Conservation (phyloP, 2,329 filamentous ascomycete species). For the Nannizzia gypsea region DNA sequence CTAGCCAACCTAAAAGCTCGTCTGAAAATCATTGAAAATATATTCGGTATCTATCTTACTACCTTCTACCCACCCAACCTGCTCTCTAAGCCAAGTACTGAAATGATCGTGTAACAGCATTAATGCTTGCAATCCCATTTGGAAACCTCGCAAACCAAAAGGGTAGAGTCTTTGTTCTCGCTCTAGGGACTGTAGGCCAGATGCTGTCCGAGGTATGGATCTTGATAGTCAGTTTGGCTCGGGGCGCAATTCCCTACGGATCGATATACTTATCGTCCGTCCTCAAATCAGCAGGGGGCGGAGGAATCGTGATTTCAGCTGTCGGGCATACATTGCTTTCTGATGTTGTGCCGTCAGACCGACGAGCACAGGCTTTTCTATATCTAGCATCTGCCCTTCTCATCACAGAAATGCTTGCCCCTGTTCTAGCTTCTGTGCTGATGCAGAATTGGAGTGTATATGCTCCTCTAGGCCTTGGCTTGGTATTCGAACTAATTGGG, state of each 20-base stretch:
- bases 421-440: background rate
- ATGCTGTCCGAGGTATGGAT: conserved; percentile 4
- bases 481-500: background rate
- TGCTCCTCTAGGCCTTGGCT: background rate
- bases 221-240: background rate
- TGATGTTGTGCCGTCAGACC: conserved; percentile 1
- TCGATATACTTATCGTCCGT: conserved; percentile 1
- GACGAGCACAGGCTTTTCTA: background rate
- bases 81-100: background rate
- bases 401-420: conserved; percentile 1
- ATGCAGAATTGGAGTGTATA: conserved; percentile 2
- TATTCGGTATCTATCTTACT: background rate
- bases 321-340: background rate
- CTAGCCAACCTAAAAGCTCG: background rate
- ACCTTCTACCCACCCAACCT: background rate
- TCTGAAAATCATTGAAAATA: background rate
- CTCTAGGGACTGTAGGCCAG: background rate
- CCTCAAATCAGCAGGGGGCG: conserved; percentile 1
- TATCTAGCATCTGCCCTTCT: background rate
- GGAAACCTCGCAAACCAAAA: conserved; percentile 2
- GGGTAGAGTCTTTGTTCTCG: background rate
- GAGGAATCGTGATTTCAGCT: background rate
- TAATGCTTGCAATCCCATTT: conserved; percentile 5
- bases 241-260: background rate
- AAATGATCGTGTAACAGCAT: background rate